Percentiles rank a stretch among this genome's conserved stretches.
Conservation (phyloP, 176 grass and related monocot genomes). For the Coix lacrymajobi region DNA sequence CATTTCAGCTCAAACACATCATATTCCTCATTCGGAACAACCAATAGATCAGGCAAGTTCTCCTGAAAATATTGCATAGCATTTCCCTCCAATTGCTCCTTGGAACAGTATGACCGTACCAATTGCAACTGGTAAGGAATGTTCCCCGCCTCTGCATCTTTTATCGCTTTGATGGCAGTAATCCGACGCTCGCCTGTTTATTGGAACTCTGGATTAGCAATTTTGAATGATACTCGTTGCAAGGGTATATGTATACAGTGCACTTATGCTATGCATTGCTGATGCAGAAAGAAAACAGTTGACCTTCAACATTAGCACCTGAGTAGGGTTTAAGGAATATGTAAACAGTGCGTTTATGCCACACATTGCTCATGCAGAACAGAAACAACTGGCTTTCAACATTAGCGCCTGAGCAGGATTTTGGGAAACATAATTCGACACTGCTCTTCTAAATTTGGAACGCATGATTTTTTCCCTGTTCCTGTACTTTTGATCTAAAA, state of each 20-base stretch:
- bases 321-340: background rate
- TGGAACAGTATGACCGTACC: conserved; percentile 44
- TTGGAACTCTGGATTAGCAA: conserved; percentile 22
- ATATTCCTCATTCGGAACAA: conserved; percentile 37
- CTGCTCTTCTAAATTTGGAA: background rate
- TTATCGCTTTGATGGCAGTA: conserved; percentile 56
- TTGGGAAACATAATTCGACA: background rate
- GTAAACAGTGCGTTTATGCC: background rate
- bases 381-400: background rate
- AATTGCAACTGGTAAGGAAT: conserved; percentile 45
- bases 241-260: background rate
- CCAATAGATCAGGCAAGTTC: conserved; percentile 56
- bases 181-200: conserved; percentile 46
- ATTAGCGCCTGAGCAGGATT: background rate
- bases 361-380: background rate
- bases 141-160: conserved; percentile 56
- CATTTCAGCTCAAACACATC: conserved; percentile 60
- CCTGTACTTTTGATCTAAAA: background rate
- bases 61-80: conserved; percentile 75
- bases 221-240: background rate
- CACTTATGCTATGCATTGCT: background rate
- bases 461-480: background rate
- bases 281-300: background rate
- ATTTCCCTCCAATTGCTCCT: conserved; percentile 57
- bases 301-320: background rate